Conservation (phyloP, 78 protist species). For the Pelomyxa schiedti region DNA sequence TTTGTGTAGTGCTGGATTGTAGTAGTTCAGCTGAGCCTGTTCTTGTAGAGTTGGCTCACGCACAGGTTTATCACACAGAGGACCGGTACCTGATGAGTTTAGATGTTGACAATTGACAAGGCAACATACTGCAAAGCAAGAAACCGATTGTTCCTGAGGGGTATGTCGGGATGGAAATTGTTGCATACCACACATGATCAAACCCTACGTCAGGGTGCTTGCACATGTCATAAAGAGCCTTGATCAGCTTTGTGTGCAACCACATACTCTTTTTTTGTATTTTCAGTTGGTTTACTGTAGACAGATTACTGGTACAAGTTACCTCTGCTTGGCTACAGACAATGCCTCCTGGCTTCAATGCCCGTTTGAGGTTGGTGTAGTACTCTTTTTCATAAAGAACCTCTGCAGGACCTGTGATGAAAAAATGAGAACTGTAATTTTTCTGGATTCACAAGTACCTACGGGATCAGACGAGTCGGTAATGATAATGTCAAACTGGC, state of each 20-base stretch:
- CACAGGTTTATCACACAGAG: slow-evolving; percentile 14
- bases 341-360: slow-evolving; percentile 72
- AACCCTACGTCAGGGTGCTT: slow-evolving; percentile 37
- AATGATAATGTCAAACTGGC: slow-evolving; percentile 84
- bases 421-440: neutral
- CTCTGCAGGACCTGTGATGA: slow-evolving; percentile 68
- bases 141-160: slow-evolving; percentile 89
- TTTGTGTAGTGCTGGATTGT: slow-evolving; percentile 62
- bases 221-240: slow-evolving; percentile 21
- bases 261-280: no score
- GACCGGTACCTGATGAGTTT: neutral
- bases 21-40: slow-evolving; percentile 56
- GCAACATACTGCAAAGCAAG: neutral
- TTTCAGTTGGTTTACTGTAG: no score
- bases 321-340: slow-evolving; percentile 85
- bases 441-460: slow-evolving; percentile 10
- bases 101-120: slow-evolving; percentile 5
- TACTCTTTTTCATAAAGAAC: slow-evolving; percentile 63
- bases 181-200: slow-evolving; percentile 65
- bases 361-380: slow-evolving; percentile 33
- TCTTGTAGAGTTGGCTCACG: neutral
- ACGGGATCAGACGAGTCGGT: slow-evolving; percentile 91
- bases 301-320: no score
- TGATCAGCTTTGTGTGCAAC: slow-evolving; percentile 73
- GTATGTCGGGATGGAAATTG: slow-evolving; percentile 77